A percentile compares a stretch with the other conserved stretches of the same genome.
Evolutionary conservation across 1,284 basidiomycete genomes (phyloP).

Genomic region (Pseudozyma thailandica): DNA sequence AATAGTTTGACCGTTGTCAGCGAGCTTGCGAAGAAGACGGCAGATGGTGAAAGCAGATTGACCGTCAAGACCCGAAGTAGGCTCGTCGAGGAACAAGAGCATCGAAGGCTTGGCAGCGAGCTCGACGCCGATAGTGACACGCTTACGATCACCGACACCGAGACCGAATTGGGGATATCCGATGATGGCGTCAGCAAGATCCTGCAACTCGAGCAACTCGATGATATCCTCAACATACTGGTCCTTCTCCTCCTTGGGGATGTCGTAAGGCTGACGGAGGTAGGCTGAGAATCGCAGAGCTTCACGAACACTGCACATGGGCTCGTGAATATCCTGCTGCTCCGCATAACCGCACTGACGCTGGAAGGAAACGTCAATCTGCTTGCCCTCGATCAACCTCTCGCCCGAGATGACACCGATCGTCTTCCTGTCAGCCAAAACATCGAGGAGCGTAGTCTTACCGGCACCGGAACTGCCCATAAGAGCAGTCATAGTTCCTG

Average conservation of each 20-base stretch:
- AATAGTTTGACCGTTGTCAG: slow-evolving; percentile 81
- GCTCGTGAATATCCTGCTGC: slow-evolving; percentile 85
- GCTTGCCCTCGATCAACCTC: slow-evolving; percentile 80
- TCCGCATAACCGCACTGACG: slow-evolving; percentile 75
- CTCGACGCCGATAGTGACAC: slow-evolving; percentile 78
- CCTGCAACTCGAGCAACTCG: slow-evolving; percentile 80
- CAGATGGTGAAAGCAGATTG: slow-evolving; percentile 89
- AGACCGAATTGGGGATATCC: slow-evolving; percentile 71
- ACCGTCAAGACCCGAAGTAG: slow-evolving; percentile 84
- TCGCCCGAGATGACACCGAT: slow-evolving; percentile 83
- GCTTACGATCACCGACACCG: slow-evolving; percentile 75
- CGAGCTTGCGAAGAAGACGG: slow-evolving; percentile 80
- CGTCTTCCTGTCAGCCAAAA: slow-evolving; percentile 81
- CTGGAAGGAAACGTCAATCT: slow-evolving; percentile 79
- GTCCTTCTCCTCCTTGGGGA: slow-evolving; percentile 79
- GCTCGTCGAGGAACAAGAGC: slow-evolving; percentile 71
- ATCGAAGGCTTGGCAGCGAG: slow-evolving; percentile 80
- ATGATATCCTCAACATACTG: slow-evolving; percentile 83
- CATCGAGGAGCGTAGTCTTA: slow-evolving; percentile 76
- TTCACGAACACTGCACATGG: slow-evolving; percentile 83
- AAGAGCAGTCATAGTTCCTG: slow-evolving; percentile 78
- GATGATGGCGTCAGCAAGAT: slow-evolving; percentile 79
- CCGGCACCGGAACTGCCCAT: slow-evolving; percentile 80
- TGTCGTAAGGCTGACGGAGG: slow-evolving; percentile 78
- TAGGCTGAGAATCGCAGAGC: slow-evolving; percentile 83